A percentile compares a stretch with the other conserved stretches of the same genome.
These are phyloP conservation scores for Magnaporthales sp. DNA, from an alignment of 2,329 filamentous ascomycete genomes.

Conservation along the genomic window DNA sequence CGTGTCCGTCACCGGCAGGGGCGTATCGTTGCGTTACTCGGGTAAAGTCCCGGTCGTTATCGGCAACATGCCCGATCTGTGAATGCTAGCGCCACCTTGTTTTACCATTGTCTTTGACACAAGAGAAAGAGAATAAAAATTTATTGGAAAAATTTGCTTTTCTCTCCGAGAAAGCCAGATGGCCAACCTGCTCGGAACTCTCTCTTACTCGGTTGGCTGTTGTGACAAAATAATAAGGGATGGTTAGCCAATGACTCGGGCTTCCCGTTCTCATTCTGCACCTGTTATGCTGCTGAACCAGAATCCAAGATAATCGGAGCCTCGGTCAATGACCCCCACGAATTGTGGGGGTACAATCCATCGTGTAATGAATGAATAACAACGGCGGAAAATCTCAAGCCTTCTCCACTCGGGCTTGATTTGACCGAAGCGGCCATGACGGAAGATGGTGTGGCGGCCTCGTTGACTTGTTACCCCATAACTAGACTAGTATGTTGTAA, in stretches of 20 bases:
- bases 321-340: neutral
- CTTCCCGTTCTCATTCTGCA: neutral
- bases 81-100: too few relatives aligned
- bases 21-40: neutral
- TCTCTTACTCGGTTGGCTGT: neutral
- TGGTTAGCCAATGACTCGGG: neutral
- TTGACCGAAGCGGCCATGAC: neutral
- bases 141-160: too few relatives aligned
- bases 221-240: neutral
- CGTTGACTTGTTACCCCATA: neutral
- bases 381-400: neutral
- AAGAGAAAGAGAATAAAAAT: too few relatives aligned
- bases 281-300: neutral
- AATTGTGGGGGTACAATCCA: neutral
- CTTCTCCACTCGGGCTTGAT: neutral
- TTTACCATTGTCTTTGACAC: too few relatives aligned
- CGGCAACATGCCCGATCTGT: neutral
- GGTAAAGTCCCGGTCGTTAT: neutral
- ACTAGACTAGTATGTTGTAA: neutral
- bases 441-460: neutral
- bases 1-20: neutral
- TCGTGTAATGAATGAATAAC: neutral
- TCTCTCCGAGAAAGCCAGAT: neutral
- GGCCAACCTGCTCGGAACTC: neutral
- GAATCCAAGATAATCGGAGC: neutral